Evolutionary conservation across 1,139 yeast species (phyloP).

Genomic region (Nakaseomyces nivariensis): DNA sequence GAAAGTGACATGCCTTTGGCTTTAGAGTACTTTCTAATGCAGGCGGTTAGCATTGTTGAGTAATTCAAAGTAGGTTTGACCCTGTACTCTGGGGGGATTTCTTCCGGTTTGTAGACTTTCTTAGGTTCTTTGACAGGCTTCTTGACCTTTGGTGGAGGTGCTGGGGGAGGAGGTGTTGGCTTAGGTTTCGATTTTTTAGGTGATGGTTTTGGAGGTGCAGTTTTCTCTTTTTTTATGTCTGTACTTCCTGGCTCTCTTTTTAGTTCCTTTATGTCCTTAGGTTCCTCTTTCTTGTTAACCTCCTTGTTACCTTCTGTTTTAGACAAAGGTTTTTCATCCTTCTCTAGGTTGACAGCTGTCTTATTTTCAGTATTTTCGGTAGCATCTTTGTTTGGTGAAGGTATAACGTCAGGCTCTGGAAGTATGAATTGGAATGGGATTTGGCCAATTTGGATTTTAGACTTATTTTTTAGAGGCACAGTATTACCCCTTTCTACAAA

Average conservation of each 20-base stretch:
- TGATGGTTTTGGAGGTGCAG: conserved; percentile 3
- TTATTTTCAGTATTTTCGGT: conserved; percentile 2
- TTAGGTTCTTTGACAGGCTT: conserved; percentile 49
- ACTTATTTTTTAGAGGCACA: conserved; percentile 69
- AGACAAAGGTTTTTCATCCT: neutral
- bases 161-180: conserved; percentile 4
- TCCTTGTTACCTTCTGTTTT: neutral
- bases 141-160: conserved; percentile 23
- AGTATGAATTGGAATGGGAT: conserved; percentile 78
- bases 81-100: conserved; percentile 79
- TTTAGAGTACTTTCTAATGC: conserved; percentile 55
- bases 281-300: conserved; percentile 3
- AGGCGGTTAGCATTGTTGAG: conserved; percentile 69
- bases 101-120: conserved; percentile 55
- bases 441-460: conserved; percentile 87
- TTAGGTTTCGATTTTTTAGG: conserved; percentile 3
- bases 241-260: conserved; percentile 12
- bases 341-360: neutral
- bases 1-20: conserved; percentile 70
- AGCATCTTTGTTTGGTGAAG: conserved; percentile 3
- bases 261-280: conserved; percentile 11
- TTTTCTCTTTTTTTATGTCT: conserved; percentile 7
- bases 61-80: conserved; percentile 75
- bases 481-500: conserved; percentile 87
- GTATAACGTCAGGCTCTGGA: conserved; percentile 38